phyloP scores from a whole-genome alignment of 164 flowering plant genomes.

The Dillenia suffruticosa region DNA sequence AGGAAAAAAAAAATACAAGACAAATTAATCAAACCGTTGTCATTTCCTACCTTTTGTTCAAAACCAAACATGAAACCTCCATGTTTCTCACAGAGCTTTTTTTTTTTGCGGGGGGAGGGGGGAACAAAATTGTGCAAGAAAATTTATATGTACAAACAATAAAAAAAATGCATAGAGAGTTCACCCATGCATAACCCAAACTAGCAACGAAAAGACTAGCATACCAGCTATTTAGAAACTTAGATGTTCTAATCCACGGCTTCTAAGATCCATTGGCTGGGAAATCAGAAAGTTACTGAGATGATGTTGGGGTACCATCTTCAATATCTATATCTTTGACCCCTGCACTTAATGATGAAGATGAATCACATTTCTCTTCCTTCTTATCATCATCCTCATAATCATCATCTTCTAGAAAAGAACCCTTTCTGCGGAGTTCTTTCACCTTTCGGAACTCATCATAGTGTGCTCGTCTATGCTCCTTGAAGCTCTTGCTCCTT shows the following conservation, averaged over 20 bases:
- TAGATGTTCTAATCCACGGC: neutral
- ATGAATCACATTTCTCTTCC: constrained; percentile 15
- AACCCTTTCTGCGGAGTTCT: constrained; percentile 58
- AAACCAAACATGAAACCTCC: too few relatives aligned
- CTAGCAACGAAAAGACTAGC: too few relatives aligned
- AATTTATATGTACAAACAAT: too few relatives aligned
- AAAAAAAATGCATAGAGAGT: too few relatives aligned
- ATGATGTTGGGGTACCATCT: constrained; percentile 12
- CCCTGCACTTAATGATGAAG: constrained; percentile 41
- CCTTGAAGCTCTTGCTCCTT: constrained; percentile 53
- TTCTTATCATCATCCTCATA: constrained; percentile 29
- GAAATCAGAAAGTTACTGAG: constrained; percentile 8
- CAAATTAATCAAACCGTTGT: too few relatives aligned
- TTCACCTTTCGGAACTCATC: constrained; percentile 81
- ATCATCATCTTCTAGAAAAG: constrained; percentile 46
- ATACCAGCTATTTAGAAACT: too few relatives aligned
- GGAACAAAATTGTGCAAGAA: too few relatives aligned
- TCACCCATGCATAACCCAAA: too few relatives aligned
- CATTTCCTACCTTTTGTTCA: too few relatives aligned
- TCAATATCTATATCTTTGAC: constrained; percentile 41
- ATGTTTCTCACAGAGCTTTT: too few relatives aligned
- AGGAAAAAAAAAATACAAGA: too few relatives aligned
- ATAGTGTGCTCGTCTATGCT: constrained; percentile 79
- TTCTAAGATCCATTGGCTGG: constrained; percentile 21
- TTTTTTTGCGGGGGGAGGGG: too few relatives aligned